phyloP scores from a whole-genome alignment of 1,139 yeast genomes.

The Pichia sp. region DNA sequence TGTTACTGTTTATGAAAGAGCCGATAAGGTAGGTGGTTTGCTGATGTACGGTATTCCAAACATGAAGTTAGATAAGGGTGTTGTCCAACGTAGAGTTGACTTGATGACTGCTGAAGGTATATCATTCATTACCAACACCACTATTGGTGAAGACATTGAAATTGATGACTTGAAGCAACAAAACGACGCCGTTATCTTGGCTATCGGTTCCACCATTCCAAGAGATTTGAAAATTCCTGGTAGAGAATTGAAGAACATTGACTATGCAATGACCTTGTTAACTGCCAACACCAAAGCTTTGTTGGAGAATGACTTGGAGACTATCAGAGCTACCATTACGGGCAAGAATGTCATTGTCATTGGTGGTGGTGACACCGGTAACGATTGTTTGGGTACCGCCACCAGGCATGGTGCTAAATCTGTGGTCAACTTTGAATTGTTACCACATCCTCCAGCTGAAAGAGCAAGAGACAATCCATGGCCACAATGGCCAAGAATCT shows the following conservation, averaged over 20 bases:
- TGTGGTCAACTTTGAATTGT: conserved; percentile 89
- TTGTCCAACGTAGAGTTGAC: conserved; percentile 91
- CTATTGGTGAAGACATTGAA: conserved; percentile 77
- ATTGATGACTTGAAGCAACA: conserved; percentile 60
- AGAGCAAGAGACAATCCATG: conserved; percentile 97
- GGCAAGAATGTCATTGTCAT: conserved; percentile 93
- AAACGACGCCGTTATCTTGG: conserved; percentile 81
- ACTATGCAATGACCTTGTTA: conserved; percentile 91
- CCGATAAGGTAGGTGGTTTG: conserved; percentile 95
- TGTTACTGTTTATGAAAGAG: conserved; percentile 88
- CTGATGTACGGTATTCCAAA: conserved; percentile 99
- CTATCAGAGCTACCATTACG: conserved; percentile 62
- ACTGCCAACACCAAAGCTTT: conserved; percentile 87
- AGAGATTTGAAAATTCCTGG: conserved; percentile 94
- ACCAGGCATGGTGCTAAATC: conserved; percentile 96
- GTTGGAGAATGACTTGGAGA: conserved; percentile 75
- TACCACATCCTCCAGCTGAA: conserved; percentile 84
- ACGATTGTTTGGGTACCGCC: conserved; percentile 96
- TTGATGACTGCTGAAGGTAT: conserved; percentile 89
- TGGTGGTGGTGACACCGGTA: conserved; percentile 99
- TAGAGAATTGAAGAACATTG: conserved; percentile 83
- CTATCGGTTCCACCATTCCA: conserved; percentile 97
- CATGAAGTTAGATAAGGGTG: conserved; percentile 92
- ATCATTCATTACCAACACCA: conserved; percentile 67
- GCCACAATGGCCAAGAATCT: conserved; percentile 99